A percentile compares a stretch with the other conserved stretches of the same genome.
Evolutionary conservation across 768 basidiomycete species (phyloP).

Genomic region (Asterophora parasitica): DNA sequence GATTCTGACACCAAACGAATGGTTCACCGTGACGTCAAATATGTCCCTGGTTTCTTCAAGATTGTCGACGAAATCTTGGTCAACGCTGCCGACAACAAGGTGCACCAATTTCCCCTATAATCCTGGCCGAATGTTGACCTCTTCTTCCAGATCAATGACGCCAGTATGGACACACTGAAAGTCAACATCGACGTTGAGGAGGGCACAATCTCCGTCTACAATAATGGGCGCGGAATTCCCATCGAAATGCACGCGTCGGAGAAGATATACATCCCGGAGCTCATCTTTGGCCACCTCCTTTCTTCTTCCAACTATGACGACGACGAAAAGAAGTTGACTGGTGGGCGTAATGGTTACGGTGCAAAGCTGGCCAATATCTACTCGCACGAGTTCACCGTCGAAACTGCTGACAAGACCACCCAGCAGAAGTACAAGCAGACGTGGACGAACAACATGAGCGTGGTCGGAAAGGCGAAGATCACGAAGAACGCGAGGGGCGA

Average conservation of each 20-base stretch:
- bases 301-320: constrained; percentile 98
- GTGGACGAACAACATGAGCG: constrained; percentile 91
- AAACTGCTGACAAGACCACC: constrained; percentile 87
- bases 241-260: constrained; percentile 93
- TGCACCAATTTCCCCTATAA: constrained; percentile 25
- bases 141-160: constrained; percentile 74
- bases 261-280: constrained; percentile 92
- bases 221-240: constrained; percentile 95
- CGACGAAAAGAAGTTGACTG: constrained; percentile 96
- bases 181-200: constrained; percentile 81
- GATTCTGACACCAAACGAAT: constrained; percentile 82
- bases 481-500: constrained; percentile 84
- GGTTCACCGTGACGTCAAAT: constrained; percentile 77
- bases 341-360: constrained; percentile 97
- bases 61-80: constrained; percentile 99
- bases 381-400: constrained; percentile 92
- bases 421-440: constrained; percentile 92
- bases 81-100: constrained; percentile 99
- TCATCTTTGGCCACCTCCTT: constrained; percentile 94
- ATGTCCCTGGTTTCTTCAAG: constrained; percentile 98
- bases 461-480: constrained; percentile 86
- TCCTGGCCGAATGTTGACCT: background rate
- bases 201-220: constrained; percentile 86
- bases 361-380: constrained; percentile 99
- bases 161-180: constrained; percentile 87